These are phyloP conservation scores for Noccaea bulbosa DNA, from an alignment of 345 rosid genomes.

Conservation along the genomic window DNA sequence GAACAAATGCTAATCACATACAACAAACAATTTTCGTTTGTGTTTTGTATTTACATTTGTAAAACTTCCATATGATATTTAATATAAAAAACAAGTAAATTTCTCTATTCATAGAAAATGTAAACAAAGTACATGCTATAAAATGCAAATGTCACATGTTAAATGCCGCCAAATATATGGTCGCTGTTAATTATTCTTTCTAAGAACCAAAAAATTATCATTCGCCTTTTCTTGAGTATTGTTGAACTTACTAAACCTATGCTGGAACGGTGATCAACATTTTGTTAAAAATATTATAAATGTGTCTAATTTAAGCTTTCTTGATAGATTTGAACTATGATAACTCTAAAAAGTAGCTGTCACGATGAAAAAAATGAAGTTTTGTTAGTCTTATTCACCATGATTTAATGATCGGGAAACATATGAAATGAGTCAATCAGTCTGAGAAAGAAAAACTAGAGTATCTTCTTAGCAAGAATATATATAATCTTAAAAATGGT, in stretches of 20 bases:
- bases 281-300: not conserved
- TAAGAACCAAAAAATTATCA: not conserved
- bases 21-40: not conserved
- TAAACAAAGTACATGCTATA: not conserved
- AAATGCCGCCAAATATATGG: not conserved
- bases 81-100: too few relatives aligned
- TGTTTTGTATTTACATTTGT: not conserved
- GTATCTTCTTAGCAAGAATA: not conserved
- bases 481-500: not conserved
- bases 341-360: slow-evolving; percentile 20
- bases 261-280: slow-evolving; percentile 21
- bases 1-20: not conserved
- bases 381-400: slow-evolving; percentile 1
- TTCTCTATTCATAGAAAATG: not conserved
- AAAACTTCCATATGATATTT: not conserved
- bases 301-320: slow-evolving; percentile 12
- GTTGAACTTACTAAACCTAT: not conserved
- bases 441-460: slow-evolving; percentile 5
- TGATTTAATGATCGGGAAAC: not conserved
- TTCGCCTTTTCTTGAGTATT: not conserved
- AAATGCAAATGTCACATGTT: not conserved
- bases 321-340: slow-evolving; percentile 24
- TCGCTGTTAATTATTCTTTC: not conserved
- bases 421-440: slow-evolving; percentile 28
- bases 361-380: slow-evolving; percentile 22